Percentiles rank a stretch among this genome's conserved stretches.
phyloP scores from a whole-genome alignment of 768 basidiomycete genomes.

The Suillus bovinus region DNA sequence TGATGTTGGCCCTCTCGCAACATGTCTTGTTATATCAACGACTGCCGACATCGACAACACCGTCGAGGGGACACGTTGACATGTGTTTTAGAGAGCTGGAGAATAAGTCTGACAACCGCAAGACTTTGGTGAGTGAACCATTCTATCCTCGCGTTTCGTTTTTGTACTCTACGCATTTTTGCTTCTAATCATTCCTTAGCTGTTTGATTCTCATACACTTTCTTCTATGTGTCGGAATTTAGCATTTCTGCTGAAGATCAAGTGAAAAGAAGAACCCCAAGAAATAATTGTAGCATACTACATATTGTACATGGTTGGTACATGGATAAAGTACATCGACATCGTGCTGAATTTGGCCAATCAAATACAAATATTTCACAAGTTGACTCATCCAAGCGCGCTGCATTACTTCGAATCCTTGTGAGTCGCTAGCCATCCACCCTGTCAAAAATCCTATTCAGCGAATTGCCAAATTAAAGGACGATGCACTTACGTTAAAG shows the following conservation, averaged over 20 bases:
- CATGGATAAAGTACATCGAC: not conserved
- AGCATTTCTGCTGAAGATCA: not conserved
- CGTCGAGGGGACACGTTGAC: not conserved
- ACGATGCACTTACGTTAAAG: constrained; percentile 20
- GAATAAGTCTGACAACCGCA: not conserved
- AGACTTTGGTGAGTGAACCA: not conserved
- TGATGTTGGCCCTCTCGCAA: not conserved
- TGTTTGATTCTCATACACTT: not conserved
- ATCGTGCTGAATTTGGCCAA: not conserved
- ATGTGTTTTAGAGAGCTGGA: not conserved
- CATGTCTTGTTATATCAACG: not conserved
- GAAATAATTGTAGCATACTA: not conserved
- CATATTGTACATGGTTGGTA: not conserved
- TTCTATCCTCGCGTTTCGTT: not conserved
- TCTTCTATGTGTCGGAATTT: not conserved
- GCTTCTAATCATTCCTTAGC: not conserved
- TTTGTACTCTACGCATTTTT: not conserved
- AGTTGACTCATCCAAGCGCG: not conserved
- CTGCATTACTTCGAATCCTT: not conserved
- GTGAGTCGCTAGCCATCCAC: constrained; percentile 12
- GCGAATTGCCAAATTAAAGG: not conserved
- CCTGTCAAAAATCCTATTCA: constrained; percentile 2
- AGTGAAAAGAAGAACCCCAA: not conserved
- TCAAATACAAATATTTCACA: not conserved
- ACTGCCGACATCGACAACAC: not conserved